A percentile compares a stretch with the other conserved stretches of the same genome.
These are phyloP conservation scores for Westerdykella sp. DNA, from an alignment of 2,329 filamentous ascomycete species.

Conservation along the genomic window DNA sequence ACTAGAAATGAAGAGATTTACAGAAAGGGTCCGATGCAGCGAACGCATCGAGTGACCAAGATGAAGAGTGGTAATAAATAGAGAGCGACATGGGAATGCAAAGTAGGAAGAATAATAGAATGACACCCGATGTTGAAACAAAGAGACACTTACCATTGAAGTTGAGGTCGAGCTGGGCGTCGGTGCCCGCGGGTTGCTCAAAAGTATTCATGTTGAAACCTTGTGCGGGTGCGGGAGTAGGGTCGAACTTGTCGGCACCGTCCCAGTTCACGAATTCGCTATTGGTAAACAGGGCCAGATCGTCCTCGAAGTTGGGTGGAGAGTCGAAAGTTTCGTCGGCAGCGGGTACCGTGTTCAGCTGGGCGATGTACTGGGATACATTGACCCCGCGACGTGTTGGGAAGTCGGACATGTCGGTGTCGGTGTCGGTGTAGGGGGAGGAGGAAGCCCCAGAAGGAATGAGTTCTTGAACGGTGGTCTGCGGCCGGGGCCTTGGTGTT, in stretches of 20 bases:
- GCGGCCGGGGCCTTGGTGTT: too few species aligned
- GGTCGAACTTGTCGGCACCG: conserved; percentile 18
- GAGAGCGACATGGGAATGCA: background rate
- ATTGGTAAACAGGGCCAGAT: conserved; percentile 52
- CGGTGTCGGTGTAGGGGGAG: conserved; percentile 30
- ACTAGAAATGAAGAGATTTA: conserved; percentile 4
- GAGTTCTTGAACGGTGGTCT: too few species aligned
- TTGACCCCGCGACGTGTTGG: conserved; percentile 74
- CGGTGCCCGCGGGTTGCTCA: conserved; percentile 13
- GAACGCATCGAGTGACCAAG: conserved; percentile 7
- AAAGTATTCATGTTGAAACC: conserved; percentile 19
- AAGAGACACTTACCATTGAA: conserved; percentile 26
- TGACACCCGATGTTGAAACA: background rate
- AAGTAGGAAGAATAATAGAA: conserved; percentile 5
- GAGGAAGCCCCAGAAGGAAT: too few species aligned
- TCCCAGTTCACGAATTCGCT: conserved; percentile 65
- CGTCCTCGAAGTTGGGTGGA: conserved; percentile 38
- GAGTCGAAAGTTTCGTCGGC: conserved; percentile 10
- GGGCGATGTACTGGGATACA: conserved; percentile 82
- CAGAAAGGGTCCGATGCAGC: conserved; percentile 3
- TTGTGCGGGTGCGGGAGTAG: conserved; percentile 13
- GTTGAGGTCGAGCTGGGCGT: conserved; percentile 32
- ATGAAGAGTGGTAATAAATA: conserved; percentile 5
- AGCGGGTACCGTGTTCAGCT: conserved; percentile 66
- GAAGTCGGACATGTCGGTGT: conserved; percentile 60